Percentiles rank a stretch among this genome's conserved stretches.
Evolutionary conservation across 139 green algal genomes (phyloP).

Genomic region (Coelastrella sp.): DNA sequence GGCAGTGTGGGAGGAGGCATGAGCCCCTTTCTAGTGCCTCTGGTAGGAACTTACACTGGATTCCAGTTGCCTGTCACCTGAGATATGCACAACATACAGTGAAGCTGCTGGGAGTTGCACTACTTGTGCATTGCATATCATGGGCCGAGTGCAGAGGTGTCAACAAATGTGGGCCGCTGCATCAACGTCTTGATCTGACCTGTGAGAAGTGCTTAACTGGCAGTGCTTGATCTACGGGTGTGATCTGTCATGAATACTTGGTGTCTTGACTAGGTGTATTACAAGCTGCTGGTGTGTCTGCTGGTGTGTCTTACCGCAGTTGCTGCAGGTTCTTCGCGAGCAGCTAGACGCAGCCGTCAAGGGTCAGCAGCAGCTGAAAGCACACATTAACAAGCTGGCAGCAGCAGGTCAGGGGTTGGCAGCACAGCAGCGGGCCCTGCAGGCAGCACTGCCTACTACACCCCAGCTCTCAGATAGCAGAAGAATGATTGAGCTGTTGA

Average conservation of each 20-base stretch:
- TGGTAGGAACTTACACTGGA: neutral
- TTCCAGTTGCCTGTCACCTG: too few relatives aligned
- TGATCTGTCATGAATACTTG: too few relatives aligned
- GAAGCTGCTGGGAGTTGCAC: too few relatives aligned
- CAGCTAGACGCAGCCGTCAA: constrained; percentile 23
- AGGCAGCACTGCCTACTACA: neutral
- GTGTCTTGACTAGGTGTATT: too few relatives aligned
- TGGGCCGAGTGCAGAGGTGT: too few relatives aligned
- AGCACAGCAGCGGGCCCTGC: constrained; percentile 15
- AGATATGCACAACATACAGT: too few relatives aligned
- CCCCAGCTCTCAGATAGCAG: constrained; percentile 32
- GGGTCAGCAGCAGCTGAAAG: constrained; percentile 29
- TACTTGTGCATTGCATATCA: neutral
- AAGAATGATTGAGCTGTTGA: constrained; percentile 36
- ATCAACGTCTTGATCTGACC: too few relatives aligned
- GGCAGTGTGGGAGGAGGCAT: constrained; percentile 32
- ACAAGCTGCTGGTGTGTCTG: too few relatives aligned
- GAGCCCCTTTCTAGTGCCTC: constrained; percentile 29
- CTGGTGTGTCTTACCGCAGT: too few relatives aligned
- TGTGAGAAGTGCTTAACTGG: too few relatives aligned
- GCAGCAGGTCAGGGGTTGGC: neutral
- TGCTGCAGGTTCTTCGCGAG: constrained; percentile 28
- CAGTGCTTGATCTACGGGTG: too few relatives aligned
- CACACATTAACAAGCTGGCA: neutral
- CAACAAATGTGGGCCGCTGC: too few relatives aligned